Base-by-base conservation (phyloP, 176 grass and related monocot species). In the Bromus sterilis region DNA sequence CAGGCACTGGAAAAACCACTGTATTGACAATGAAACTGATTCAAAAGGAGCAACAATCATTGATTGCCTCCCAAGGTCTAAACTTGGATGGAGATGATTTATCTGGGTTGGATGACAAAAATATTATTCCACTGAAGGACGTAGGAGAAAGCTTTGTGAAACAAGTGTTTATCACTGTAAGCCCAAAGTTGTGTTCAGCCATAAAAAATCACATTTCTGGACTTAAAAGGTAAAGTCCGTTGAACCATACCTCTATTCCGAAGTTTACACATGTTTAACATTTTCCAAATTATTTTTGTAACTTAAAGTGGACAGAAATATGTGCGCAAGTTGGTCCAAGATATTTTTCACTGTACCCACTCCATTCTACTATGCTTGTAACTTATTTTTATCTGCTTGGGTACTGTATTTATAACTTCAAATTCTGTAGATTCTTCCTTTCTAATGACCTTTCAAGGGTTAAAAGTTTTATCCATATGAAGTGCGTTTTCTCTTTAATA, bases 1-100 rank as follows among this genome's bases (percentile, higher is more conserved):
- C 94, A n/a, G 94, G 94, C 42, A 97, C 94, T 1, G 94, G 94
- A 33, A 97, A 97, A 71, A 97, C 94, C 2, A 97, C 94, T 76
- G 67, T 97, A n/a, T 74, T 97, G 51, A 94, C 91, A 21, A 94
- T 88, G 53, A 97, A 94, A 84, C 26, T 94, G 58, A 79, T 94
- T 80, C 89, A 91, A 74, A 91, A 84, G 32, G 87, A 91, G 80
- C 94, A 94, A 53, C 85, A 80, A 8, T 90, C 81, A 79, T 85
- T 88, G 51, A 80, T 97, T 87, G 83, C 89, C 48, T 91, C 88
- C 48, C 69, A 84, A 74, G 86, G 92, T 29, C 11, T 88, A 33
- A 28, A 56, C 51, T 80, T 58, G 32, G 41, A 23, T 0, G 64
- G 87, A 66, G 39, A 36, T 78, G 41, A 34, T 39, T 65, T 43